Conservation (phyloP, 2,329 filamentous ascomycete genomes). For the Penicillium brevicompactum region DNA sequence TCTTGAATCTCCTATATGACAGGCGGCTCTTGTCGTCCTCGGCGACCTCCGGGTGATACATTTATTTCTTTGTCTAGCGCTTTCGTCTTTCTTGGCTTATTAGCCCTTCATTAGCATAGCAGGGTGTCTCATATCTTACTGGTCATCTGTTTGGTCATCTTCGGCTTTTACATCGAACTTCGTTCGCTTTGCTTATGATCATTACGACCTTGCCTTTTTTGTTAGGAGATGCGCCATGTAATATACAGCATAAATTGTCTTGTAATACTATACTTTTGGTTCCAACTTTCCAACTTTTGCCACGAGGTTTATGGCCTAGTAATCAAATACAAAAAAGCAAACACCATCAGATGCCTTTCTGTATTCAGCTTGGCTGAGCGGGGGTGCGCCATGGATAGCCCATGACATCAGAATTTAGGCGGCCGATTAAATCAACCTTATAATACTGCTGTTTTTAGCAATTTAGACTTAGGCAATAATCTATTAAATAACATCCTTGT, state of each 20-base stretch:
- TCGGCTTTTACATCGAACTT: neutral
- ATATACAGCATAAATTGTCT: neutral
- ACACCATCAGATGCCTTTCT: neutral
- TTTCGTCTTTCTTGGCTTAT: neutral
- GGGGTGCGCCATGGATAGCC: neutral
- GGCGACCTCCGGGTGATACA: conserved; percentile 2
- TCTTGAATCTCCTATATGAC: conserved; percentile 15
- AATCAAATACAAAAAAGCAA: neutral
- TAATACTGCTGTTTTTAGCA: neutral
- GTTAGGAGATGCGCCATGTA: neutral
- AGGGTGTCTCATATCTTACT: conserved; percentile 6
- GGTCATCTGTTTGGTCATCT: neutral
- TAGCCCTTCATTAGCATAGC: conserved; percentile 6
- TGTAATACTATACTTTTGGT: neutral
- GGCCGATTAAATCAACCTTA: too few relatives aligned
- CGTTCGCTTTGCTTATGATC: neutral
- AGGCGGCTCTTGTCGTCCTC: conserved; percentile 18
- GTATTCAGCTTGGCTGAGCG: conserved; percentile 1
- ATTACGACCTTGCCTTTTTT: neutral
- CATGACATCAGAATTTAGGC: conserved; percentile 1
- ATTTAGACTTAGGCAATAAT: neutral
- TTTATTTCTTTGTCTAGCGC: neutral
- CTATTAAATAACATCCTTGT: too few relatives aligned
- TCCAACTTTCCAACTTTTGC: too few relatives aligned
- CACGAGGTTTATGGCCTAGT: too few relatives aligned